Evolutionary conservation across 2,329 filamentous ascomycete genomes (phyloP), one percentile per base, ranked within the genome.

Genomic region (Ilyonectria robusta): DNA sequence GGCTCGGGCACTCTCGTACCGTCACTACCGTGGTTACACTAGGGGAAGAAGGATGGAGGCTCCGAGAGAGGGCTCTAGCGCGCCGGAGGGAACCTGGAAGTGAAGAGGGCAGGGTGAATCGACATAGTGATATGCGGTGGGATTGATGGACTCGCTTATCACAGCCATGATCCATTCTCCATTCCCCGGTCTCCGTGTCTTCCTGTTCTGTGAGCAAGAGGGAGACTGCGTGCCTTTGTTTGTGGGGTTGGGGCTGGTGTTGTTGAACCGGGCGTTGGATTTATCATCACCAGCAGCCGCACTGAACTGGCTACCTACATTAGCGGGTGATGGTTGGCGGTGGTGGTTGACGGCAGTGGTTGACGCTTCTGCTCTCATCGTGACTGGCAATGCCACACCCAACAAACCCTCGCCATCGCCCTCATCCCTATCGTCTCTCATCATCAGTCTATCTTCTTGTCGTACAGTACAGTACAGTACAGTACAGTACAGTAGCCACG

Each of bases 1-100:
- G 62, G 56, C 62, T 59, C 40, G 23, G 55, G 57, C 62, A 8
- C 48, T 26, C 26, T 59, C 40, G 26, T 21, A 29, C 46, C 29
- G 54, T 48, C 37, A 51, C 48, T 40, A 59, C 42, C 37, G 44
- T 46, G 26, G 26, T 17, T 29, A 53, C 29, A 48, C 62, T 55
- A 33, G 44, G 58, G 37, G 29, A 47, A 54, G 26, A 23, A 37
- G 37, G 29, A 17, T 17, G 6, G 23, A 23, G 23, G 17, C 6
- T 29, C 17, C 17, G 13, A 48, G 17, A 17, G 29, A 37, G 8
- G 19, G 9, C 35, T 55, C 31, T 21, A 26, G 26, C 23, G 15
- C 23, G 47, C 37, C 37, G 17, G 37, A 40, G 10, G 37, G 37
- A 6, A 21, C 15, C 9, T 17, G 47, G 15, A 8, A 26, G 26